phyloP scores from a whole-genome alignment of 2,329 filamentous ascomycete genomes.

The Colletotrichum truncatum region DNA sequence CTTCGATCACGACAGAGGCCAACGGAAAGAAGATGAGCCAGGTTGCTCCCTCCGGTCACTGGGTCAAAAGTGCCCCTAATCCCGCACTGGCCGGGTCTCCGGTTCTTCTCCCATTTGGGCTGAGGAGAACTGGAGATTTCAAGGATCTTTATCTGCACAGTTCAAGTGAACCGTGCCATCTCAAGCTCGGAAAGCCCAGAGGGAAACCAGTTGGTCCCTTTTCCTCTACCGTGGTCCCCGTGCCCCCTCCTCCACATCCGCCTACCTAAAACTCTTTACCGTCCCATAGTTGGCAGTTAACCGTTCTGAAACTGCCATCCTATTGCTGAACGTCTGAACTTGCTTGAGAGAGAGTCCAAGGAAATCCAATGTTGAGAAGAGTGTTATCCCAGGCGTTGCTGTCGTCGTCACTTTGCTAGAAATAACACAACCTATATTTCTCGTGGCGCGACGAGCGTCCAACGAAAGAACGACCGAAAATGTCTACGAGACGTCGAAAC shows the following conservation, averaged over 20 bases:
- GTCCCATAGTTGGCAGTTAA: constrained; percentile 4
- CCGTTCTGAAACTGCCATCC: constrained; percentile 1
- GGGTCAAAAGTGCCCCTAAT: constrained; percentile 25
- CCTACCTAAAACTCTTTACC: constrained; percentile 26
- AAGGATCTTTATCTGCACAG: constrained; percentile 16
- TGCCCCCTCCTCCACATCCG: constrained; percentile 21
- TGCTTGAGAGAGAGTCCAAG: not conserved
- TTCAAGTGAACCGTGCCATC: constrained; percentile 20
- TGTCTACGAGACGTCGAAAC: constrained; percentile 19
- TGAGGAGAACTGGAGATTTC: constrained; percentile 7
- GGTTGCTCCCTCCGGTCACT: constrained; percentile 21
- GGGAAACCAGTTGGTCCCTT: constrained; percentile 22
- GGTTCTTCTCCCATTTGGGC: constrained; percentile 11
- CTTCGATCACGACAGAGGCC: constrained; percentile 26
- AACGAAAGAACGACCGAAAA: constrained; percentile 3
- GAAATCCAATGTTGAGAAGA: constrained; percentile 9
- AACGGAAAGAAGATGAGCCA: constrained; percentile 3
- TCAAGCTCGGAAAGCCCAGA: not conserved
- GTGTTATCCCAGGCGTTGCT: not conserved
- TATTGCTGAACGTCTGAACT: not conserved
- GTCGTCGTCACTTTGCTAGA: constrained; percentile 5
- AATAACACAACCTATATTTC: not conserved
- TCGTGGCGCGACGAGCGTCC: constrained; percentile 16
- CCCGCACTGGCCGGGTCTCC: constrained; percentile 15
- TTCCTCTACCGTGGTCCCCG: constrained; percentile 3